These are phyloP conservation scores for Trichophyton rubrum DNA, from an alignment of 2,329 filamentous ascomycete genomes.

Conservation along the genomic window DNA sequence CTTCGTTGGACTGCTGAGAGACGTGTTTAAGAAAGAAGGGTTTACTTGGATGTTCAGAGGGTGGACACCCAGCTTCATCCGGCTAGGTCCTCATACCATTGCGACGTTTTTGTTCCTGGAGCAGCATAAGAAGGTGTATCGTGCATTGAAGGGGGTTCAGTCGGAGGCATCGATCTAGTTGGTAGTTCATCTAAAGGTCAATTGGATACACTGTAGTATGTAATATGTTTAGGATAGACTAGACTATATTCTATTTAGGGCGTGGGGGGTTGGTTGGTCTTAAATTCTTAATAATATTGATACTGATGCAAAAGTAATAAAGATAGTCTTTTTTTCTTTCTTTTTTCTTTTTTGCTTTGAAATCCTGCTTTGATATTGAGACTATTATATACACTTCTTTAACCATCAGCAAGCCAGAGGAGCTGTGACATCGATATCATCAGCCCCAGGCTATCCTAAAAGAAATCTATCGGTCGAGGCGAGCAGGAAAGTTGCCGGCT, in stretches of 20 bases:
- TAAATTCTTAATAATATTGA: neutral
- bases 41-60: conserved; percentile 53
- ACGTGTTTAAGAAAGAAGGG: conserved; percentile 46
- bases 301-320: neutral
- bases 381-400: conserved; percentile 13
- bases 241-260: neutral
- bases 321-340: neutral
- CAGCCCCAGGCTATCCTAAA: neutral
- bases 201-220: neutral
- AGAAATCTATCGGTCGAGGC: conserved; percentile 10
- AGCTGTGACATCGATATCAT: neutral
- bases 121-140: conserved; percentile 54
- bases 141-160: conserved; percentile 26
- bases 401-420: neutral
- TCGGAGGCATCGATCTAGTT: neutral
- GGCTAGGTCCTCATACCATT: conserved; percentile 53
- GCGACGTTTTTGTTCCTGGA: conserved; percentile 55
- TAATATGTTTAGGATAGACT: neutral
- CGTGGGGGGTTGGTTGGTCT: neutral
- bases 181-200: neutral
- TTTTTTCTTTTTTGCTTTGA: neutral
- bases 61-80: conserved; percentile 55
- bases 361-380: conserved; percentile 7
- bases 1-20: conserved; percentile 38
- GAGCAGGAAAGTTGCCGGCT: conserved; percentile 44